Evolutionary conservation across 495 filamentous ascomycete genomes (phyloP).

Genomic region (Aspergillus biplanus): DNA sequence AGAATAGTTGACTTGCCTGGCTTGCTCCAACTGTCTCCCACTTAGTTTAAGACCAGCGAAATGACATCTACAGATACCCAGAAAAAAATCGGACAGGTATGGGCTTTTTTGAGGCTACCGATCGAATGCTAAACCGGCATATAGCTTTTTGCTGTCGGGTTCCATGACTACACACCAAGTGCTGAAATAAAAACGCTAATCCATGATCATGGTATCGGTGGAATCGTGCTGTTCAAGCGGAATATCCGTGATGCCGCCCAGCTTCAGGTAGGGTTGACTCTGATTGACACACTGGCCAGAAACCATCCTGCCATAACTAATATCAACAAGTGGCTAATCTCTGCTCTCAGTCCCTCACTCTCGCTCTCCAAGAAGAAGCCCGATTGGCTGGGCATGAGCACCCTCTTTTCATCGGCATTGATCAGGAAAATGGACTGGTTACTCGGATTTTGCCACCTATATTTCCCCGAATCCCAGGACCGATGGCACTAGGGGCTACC

Average conservation of each 20-base stretch:
- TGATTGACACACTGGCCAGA: neutral
- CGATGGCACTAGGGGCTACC: conserved; percentile 48
- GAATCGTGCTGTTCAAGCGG: conserved; percentile 51
- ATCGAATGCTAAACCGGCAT: conserved; percentile 13
- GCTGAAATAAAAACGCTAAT: conserved; percentile 53
- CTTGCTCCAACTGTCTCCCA: neutral
- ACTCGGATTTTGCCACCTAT: conserved; percentile 50
- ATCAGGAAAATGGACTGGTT: conserved; percentile 50
- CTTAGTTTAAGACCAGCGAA: neutral
- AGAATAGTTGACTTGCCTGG: too few relatives aligned
- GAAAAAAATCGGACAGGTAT: conserved; percentile 43
- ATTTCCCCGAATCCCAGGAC: conserved; percentile 44
- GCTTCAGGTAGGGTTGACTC: conserved; percentile 35
- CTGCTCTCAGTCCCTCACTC: conserved; percentile 36
- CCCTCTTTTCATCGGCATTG: conserved; percentile 49
- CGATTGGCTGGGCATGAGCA: conserved; percentile 41
- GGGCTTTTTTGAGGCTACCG: neutral
- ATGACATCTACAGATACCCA: conserved; percentile 34
- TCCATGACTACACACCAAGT: conserved; percentile 48
- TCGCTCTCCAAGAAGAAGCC: conserved; percentile 44
- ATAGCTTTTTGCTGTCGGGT: conserved; percentile 55
- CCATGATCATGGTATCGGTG: conserved; percentile 48
- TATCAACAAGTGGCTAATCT: conserved; percentile 3
- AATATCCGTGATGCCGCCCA: conserved; percentile 47
- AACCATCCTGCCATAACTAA: neutral